These are phyloP conservation scores for Saitozyma sp. DNA, from an alignment of 768 basidiomycete species.

Conservation along the genomic window DNA sequence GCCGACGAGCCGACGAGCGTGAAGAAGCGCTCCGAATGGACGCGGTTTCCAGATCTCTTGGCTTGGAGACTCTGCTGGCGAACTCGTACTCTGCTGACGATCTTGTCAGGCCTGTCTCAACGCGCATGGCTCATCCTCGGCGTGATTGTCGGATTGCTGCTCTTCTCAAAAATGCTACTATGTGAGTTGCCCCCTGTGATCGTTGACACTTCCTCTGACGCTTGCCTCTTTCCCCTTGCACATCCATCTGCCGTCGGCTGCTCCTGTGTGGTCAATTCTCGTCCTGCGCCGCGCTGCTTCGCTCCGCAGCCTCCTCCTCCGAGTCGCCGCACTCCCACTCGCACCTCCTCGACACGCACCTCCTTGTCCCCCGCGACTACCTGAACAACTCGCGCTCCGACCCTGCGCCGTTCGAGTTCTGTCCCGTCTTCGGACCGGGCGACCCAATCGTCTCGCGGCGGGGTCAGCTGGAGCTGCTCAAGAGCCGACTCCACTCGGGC, in stretches of 20 bases:
- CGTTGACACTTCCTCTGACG: background rate
- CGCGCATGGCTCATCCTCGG: slow-evolving; percentile 37
- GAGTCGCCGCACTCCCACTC: background rate
- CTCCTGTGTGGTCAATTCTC: background rate
- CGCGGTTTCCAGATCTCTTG: background rate
- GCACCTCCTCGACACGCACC: slow-evolving; percentile 24
- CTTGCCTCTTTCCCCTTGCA: background rate
- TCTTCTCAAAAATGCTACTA: slow-evolving; percentile 30
- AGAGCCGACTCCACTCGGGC: slow-evolving; percentile 73
- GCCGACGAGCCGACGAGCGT: background rate
- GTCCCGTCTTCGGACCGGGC: slow-evolving; percentile 79
- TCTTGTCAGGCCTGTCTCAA: slow-evolving; percentile 26
- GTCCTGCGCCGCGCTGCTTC: background rate
- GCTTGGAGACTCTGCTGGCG: background rate
- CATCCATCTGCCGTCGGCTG: background rate
- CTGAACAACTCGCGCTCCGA: slow-evolving; percentile 63
- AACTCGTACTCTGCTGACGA: slow-evolving; percentile 2
- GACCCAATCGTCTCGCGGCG: slow-evolving; percentile 79
- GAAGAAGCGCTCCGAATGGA: background rate
- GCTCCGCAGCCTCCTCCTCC: too few relatives aligned
- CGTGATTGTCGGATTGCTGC: slow-evolving; percentile 25
- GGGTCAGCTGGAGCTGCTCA: slow-evolving; percentile 70
- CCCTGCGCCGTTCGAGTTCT: slow-evolving; percentile 78
- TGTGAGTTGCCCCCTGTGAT: slow-evolving; percentile 22
- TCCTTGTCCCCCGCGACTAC: slow-evolving; percentile 69